phyloP scores from a whole-genome alignment of 805 yeast species.

The Ogataea neopini region DNA sequence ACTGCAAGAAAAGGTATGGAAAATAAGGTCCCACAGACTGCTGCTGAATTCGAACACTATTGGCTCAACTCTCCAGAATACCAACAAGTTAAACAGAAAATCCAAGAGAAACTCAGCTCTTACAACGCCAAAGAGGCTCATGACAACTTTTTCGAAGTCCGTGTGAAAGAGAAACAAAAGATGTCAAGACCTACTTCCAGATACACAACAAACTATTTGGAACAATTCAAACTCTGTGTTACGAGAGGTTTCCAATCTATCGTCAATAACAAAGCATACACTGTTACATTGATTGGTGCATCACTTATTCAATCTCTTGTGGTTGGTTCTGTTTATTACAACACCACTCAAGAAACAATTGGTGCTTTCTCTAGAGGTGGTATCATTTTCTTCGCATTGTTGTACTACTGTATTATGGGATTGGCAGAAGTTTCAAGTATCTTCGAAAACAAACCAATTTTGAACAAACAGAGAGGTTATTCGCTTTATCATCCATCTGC shows the following conservation, averaged over 20 bases:
- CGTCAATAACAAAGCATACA: slow-evolving; percentile 57
- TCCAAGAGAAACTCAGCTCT: slow-evolving; percentile 37
- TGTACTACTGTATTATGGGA: slow-evolving; percentile 61
- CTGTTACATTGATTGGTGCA: slow-evolving; percentile 50
- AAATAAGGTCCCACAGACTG: slow-evolving; percentile 52
- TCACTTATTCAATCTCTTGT: slow-evolving; percentile 57
- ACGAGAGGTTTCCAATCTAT: slow-evolving; percentile 55
- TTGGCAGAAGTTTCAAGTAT: slow-evolving; percentile 61
- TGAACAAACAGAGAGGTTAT: slow-evolving; percentile 64
- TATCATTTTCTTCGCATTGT: slow-evolving; percentile 57
- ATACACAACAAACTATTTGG: slow-evolving; percentile 42
- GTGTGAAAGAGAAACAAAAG: slow-evolving; percentile 39
- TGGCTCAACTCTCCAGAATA: slow-evolving; percentile 62
- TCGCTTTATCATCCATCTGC: slow-evolving; percentile 66
- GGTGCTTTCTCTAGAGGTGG: slow-evolving; percentile 68
- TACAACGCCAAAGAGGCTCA: slow-evolving; percentile 36
- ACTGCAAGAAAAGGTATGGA: slow-evolving; percentile 48
- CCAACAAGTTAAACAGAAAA: slow-evolving; percentile 35
- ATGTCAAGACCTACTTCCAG: slow-evolving; percentile 41
- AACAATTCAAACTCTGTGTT: slow-evolving; percentile 54
- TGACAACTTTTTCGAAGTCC: slow-evolving; percentile 33
- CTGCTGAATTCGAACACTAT: slow-evolving; percentile 57
- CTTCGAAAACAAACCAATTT: slow-evolving; percentile 61
- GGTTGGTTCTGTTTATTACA: slow-evolving; percentile 61
- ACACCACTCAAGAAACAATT: slow-evolving; percentile 47